phyloP scores from a whole-genome alignment of 2,329 filamentous ascomycete species.

The Dactylellina parvicollis region DNA sequence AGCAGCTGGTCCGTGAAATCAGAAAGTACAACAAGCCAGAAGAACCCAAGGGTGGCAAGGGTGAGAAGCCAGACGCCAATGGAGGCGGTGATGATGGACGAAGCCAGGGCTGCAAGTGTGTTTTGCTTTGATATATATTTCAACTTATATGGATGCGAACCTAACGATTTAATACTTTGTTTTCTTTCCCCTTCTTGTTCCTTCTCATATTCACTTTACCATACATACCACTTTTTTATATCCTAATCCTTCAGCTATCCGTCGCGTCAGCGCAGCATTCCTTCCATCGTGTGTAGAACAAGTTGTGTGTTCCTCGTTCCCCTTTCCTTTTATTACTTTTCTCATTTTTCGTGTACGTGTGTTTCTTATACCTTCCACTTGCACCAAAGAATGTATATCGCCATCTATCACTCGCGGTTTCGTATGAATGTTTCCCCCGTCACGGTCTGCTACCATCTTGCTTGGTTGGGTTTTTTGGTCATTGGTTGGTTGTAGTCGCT shows the following conservation, averaged over 20 bases:
- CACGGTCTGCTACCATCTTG: conserved; percentile 31
- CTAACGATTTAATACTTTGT: conserved; percentile 53
- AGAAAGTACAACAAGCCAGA: conserved; percentile 98
- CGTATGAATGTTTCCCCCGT: conserved; percentile 22
- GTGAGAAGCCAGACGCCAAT: conserved; percentile 64
- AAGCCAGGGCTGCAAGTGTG: conserved; percentile 56
- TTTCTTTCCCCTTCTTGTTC: conserved; percentile 21
- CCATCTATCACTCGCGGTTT: conserved; percentile 43
- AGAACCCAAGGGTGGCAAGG: conserved; percentile 63
- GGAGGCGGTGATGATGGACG: conserved; percentile 70
- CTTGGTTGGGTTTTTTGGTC: conserved; percentile 18
- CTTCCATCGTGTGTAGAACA: conserved; percentile 44
- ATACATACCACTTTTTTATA: conserved; percentile 52
- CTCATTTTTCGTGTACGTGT: neutral
- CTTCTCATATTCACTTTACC: conserved; percentile 43
- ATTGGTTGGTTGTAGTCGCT: neutral
- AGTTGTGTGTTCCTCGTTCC: conserved; percentile 11
- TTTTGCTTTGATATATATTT: conserved; percentile 56
- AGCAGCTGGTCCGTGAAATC: conserved; percentile 97
- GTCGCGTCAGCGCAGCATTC: conserved; percentile 53
- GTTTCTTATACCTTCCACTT: neutral
- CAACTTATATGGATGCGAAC: conserved; percentile 51
- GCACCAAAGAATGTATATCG: conserved; percentile 53
- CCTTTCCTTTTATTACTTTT: neutral
- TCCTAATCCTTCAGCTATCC: conserved; percentile 50